Conservation (phyloP, 139 green algal genomes). For the Chlorella sp. region DNA sequence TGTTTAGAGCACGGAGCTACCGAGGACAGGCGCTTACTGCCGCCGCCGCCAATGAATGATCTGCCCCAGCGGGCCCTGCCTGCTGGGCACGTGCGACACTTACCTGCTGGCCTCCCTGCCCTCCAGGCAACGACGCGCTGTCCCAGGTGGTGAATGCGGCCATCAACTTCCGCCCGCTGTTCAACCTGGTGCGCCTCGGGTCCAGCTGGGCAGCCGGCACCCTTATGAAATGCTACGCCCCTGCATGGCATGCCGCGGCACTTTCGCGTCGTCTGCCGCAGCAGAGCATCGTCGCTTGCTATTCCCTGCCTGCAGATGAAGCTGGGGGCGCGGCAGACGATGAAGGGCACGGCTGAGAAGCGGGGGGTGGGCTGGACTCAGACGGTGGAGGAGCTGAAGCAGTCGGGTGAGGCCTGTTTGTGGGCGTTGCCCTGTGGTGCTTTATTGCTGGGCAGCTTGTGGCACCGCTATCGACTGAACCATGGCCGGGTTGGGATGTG, state of each 20-base stretch:
- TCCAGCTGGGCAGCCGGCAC: not conserved
- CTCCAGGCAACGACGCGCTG: conserved; percentile 57
- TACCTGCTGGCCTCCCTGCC: not conserved
- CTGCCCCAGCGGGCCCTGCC: too few relatives aligned
- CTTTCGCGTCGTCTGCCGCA: too few relatives aligned
- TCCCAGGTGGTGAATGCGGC: conserved; percentile 62
- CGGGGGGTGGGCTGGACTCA: conserved; percentile 59
- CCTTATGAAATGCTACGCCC: not conserved
- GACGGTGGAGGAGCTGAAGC: conserved; percentile 38
- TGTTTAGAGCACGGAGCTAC: too few relatives aligned
- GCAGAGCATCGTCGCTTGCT: not conserved
- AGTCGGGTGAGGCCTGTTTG: conserved; percentile 25
- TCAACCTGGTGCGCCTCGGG: conserved; percentile 6
- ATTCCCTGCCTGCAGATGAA: conserved; percentile 1
- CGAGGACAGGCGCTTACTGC: too few relatives aligned
- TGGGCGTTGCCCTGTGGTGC: too few relatives aligned
- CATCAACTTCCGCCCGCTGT: conserved; percentile 64
- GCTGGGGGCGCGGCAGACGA: conserved; percentile 29
- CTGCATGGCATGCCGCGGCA: not conserved
- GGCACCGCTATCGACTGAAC: too few relatives aligned
- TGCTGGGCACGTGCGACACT: too few relatives aligned
- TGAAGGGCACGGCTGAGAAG: conserved; percentile 64
- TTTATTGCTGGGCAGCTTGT: too few relatives aligned
- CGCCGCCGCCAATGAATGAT: not conserved
- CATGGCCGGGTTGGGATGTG: too few relatives aligned